Base-by-base conservation (phyloP, 768 basidiomycete species). In the Clitopilus hobsonii region DNA sequence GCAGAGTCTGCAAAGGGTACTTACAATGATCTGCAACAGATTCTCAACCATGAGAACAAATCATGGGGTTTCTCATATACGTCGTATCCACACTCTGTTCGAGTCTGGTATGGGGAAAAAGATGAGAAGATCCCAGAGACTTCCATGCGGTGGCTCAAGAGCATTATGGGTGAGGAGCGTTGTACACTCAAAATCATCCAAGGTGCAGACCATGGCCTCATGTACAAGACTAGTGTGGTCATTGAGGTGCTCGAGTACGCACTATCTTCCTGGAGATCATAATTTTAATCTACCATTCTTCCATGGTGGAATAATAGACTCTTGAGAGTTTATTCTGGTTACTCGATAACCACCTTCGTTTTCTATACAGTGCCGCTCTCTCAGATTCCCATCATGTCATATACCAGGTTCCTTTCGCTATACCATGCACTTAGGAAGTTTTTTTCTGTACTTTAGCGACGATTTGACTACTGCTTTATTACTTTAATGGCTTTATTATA, bases 41-140 rank as follows among this genome's bases (percentile, higher is more conserved):
- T 99, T 65, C 77, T 98, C 53, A 94, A 95, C 63, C 91, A 92
- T 60, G 89, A 91, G 61, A 85, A 89, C 45, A 84, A 85, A 58
- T 85, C 90, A 1, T 93, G 91, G 90, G 96, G 92, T 0, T 95
- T 97, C 71, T 86, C 86, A 8, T 98, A 98, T 66, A 68, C 80
- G 14, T 80, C 89, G 20, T 89, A 95, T 60, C 83, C 83, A 13
- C 86, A 89, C 63, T 75, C 72, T 25, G 88, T 91, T 47, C 83
- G 82, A 38, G 85, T 99, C 36, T 98, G 93, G 93, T 94, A 94
- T 60, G 96, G 96, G 2, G 90, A 94, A 61, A 82, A 79, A 59
- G 96, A 99, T 68, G 96, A 98, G 70, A 89, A 88, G 72, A 96
- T 99, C 57, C 87, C 88, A 28, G 89, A 96, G 67, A 86, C 88